Base-by-base conservation (phyloP, 768 basidiomycete genomes). In the Pleurotus pulmonarius region DNA sequence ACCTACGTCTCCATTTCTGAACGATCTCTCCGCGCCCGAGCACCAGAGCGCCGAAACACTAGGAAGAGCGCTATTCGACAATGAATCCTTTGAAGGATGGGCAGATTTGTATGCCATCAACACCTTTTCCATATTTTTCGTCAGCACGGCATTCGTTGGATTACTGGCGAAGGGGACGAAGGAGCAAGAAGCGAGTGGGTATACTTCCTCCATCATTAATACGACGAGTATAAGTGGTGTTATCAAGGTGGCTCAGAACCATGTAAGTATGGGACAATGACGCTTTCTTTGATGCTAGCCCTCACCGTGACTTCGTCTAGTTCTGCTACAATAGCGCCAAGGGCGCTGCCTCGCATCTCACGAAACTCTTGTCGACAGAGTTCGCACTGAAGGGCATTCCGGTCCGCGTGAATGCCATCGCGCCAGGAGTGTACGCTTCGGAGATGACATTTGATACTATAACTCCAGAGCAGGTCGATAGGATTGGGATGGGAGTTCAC, bases 261-360 rank as follows among this genome's bases (percentile, higher is more conserved):
- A 92, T 63, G 90, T 91, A 68, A n/a, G 86, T 69, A 45, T 46
- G 40, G 40, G 25, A 29, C 25, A 18, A 7, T 29, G 29, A 34
- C 26, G 26, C 29, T 34, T 9, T 8, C 29, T 47, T 22, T 48
- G 34, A 16, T 37, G 20, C 29, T 29, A 4, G 5, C 22, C 9
- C n/a, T 34, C 48, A 34, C 3, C 49, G 20, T 34, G 29, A 9
- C 29, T 34, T 9, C 29, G 29, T 9, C 29, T 63, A 92, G 90
- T 92, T 92, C 65, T 82, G 80, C 25, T 92, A 92, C 68, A 92
- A 92, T 68, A 88, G 86, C 62, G 75, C 87, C 5, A 92, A 92
- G 67, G 88, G 87, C 0, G 91, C 88, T 2, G 84, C 83, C 4
- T 79, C 86, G 11, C 89, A 91, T 60, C 71, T 92, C n/a, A 88